Evolutionary conservation across 176 grass and related monocot genomes (phyloP).

Genomic region (Aegilops speltoides): DNA sequence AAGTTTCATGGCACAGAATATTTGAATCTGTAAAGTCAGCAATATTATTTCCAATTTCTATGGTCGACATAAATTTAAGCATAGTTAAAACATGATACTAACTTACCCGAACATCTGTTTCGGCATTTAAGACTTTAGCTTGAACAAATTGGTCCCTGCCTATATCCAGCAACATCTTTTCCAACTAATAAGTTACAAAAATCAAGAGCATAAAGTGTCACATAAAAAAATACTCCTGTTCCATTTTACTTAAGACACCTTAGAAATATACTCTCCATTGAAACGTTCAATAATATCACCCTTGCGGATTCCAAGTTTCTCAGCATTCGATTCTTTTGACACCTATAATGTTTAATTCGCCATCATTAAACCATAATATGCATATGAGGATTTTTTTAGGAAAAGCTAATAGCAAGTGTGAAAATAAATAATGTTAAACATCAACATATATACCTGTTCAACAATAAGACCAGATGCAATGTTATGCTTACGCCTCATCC

Average conservation of each 20-base stretch:
- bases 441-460: not conserved
- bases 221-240: too few species aligned
- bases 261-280: conserved; percentile 1
- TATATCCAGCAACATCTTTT: conserved; percentile 9
- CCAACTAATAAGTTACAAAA: not conserved
- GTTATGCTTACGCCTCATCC: not conserved
- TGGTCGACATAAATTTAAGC: not conserved
- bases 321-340: not conserved
- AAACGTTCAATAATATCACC: conserved; percentile 6
- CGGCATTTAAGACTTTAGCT: not conserved
- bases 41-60: not conserved
- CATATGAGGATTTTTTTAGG: not conserved
- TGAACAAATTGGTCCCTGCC: not conserved
- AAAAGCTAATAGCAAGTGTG: not conserved
- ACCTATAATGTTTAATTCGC: not conserved
- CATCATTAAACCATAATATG: not conserved
- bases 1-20: not conserved
- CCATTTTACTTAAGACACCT: not conserved
- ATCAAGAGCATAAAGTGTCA: not conserved
- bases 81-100: not conserved
- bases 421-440: not conserved
- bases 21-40: not conserved
- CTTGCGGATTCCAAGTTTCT: conserved; percentile 13
- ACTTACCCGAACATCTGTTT: not conserved
- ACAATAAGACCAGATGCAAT: not conserved